Percentiles rank a stretch among this genome's conserved stretches.
These are phyloP conservation scores for Benincasa hispida DNA, from an alignment of 306 rosid genomes.

Conservation along the genomic window DNA sequence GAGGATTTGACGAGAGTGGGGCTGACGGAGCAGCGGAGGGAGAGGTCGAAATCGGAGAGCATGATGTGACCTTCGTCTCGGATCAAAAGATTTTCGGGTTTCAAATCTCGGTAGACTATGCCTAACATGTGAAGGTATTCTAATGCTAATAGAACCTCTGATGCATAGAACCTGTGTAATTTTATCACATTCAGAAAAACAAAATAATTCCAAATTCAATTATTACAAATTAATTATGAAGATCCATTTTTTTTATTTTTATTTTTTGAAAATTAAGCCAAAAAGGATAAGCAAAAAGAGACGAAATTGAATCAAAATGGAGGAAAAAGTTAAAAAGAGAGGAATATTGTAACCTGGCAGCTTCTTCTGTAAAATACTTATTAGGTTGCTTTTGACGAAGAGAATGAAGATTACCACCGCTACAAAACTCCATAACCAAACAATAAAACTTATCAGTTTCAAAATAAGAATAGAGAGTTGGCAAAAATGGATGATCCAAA, in stretches of 20 bases:
- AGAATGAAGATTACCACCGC: constrained; percentile 12
- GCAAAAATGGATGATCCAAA: constrained; percentile 12
- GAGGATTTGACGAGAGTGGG: constrained; percentile 11
- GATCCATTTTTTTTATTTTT: too few species aligned
- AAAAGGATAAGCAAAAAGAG: too few species aligned
- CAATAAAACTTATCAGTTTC: constrained; percentile 13
- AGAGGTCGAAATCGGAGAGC: constrained; percentile 33
- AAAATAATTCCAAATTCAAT: too few species aligned
- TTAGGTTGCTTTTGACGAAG: constrained; percentile 11
- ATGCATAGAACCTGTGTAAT: constrained; percentile 27
- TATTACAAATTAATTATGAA: too few species aligned
- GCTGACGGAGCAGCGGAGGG: constrained; percentile 18
- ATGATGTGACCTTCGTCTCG: constrained; percentile 44
- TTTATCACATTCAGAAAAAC: not conserved
- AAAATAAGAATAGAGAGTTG: constrained; percentile 4
- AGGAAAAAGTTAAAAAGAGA: too few species aligned
- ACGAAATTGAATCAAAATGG: too few species aligned
- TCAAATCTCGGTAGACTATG: constrained; percentile 23
- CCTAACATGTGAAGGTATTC: constrained; percentile 57
- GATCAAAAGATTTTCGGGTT: constrained; percentile 32
- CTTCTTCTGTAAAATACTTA: constrained; percentile 11
- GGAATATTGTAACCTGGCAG: not conserved
- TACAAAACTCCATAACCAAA: constrained; percentile 14
- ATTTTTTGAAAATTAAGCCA: too few species aligned
- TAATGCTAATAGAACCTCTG: constrained; percentile 41